Percentiles rank a stretch among this genome's conserved stretches.
These are phyloP conservation scores for Beauveria sp. DNA, from an alignment of 2,329 filamentous ascomycete species.

Conservation along the genomic window DNA sequence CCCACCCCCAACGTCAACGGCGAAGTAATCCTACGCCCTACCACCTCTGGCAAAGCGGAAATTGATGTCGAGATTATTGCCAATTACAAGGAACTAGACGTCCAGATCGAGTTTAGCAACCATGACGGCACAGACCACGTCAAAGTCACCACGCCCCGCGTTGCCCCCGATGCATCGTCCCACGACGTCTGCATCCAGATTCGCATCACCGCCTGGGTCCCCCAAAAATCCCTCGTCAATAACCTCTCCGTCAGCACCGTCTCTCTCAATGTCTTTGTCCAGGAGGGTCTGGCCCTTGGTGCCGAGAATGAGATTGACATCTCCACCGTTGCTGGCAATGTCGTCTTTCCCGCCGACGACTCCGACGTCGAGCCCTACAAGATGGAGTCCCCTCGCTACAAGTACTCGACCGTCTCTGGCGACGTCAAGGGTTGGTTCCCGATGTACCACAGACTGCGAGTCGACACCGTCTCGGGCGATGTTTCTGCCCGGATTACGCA, in stretches of 20 bases:
- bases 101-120: slow-evolving; percentile 26
- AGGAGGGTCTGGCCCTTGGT: slow-evolving; percentile 31
- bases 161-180: slow-evolving; percentile 18
- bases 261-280: slow-evolving; percentile 33
- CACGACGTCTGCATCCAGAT: slow-evolving; percentile 39
- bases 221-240: slow-evolving; percentile 30
- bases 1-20: slow-evolving; percentile 33
- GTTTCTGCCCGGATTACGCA: slow-evolving; percentile 34
- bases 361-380: slow-evolving; percentile 26
- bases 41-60: slow-evolving; percentile 23
- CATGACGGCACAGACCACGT: slow-evolving; percentile 27
- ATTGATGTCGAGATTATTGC: slow-evolving; percentile 37
- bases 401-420: slow-evolving; percentile 35
- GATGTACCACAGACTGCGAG: slow-evolving; percentile 39
- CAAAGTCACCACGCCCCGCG: slow-evolving; percentile 30
- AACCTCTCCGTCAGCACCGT: slow-evolving; percentile 27
- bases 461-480: slow-evolving; percentile 37
- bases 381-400: slow-evolving; percentile 35
- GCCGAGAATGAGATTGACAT: slow-evolving; percentile 24
- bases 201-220: slow-evolving; percentile 39
- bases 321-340: slow-evolving; percentile 28
- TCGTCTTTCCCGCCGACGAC: slow-evolving; percentile 25
- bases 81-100: slow-evolving; percentile 34
- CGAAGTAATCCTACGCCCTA: slow-evolving; percentile 36
- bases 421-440: slow-evolving; percentile 41